Evolutionary conservation across 768 basidiomycete species (phyloP).

Genomic region (Phaeotremella skinneri): DNA sequence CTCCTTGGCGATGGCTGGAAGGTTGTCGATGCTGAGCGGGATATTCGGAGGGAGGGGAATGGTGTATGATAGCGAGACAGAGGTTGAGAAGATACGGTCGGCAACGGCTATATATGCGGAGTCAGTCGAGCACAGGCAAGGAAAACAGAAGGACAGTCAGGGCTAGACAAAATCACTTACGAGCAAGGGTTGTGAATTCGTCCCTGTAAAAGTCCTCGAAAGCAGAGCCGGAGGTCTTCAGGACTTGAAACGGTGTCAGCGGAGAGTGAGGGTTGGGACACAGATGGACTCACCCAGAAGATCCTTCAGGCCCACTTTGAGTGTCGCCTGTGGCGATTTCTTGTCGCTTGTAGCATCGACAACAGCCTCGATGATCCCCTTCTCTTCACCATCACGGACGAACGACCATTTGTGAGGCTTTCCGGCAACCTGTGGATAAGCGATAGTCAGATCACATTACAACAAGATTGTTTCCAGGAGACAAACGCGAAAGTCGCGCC

Average conservation of each 20-base stretch:
- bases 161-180: slow-evolving; percentile 29
- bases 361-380: slow-evolving; percentile 61
- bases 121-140: no score
- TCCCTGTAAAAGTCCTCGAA: slow-evolving; percentile 79
- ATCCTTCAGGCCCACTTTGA: slow-evolving; percentile 72
- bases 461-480: no score
- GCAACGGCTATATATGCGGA: slow-evolving; percentile 58
- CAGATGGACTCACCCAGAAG: slow-evolving; percentile 63
- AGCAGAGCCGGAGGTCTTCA: slow-evolving; percentile 83
- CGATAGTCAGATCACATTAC: slow-evolving; percentile 39
- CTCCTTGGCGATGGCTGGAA: slow-evolving; percentile 45
- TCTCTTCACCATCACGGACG: slow-evolving; percentile 85
- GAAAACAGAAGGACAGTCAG: background rate
- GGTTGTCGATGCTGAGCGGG: slow-evolving; percentile 45
- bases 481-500: no score
- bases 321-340: slow-evolving; percentile 61
- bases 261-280: background rate
- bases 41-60: slow-evolving; percentile 55
- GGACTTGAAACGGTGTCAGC: slow-evolving; percentile 59
- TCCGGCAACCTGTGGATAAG: slow-evolving; percentile 28
- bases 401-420: slow-evolving; percentile 75
- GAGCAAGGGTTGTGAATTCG: slow-evolving; percentile 73
- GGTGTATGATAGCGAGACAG: slow-evolving; percentile 71
- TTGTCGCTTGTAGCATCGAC: slow-evolving; percentile 65
- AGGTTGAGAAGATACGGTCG: slow-evolving; percentile 88